Percentiles rank a stretch among this genome's conserved stretches.
phyloP scores from a whole-genome alignment of 2,329 filamentous ascomycete species.

The Aspergillus pseudonomiae region DNA sequence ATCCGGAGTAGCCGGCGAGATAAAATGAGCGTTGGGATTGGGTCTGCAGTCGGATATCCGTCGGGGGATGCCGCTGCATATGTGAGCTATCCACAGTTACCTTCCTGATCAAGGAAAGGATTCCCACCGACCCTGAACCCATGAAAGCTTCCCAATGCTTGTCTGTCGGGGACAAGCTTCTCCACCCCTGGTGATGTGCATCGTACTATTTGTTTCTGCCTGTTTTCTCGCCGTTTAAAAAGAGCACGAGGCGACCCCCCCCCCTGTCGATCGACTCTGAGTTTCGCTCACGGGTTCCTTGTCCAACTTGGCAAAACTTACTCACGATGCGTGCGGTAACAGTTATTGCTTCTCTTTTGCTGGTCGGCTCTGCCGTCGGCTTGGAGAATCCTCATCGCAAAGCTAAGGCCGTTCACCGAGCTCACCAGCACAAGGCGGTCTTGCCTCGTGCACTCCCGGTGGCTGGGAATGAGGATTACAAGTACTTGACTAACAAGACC shows the following conservation, averaged over 20 bases:
- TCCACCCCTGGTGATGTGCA: not conserved
- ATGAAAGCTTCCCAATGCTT: slow-evolving; percentile 2
- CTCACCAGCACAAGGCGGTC: not conserved
- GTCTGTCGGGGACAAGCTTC: not conserved
- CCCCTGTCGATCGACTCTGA: not conserved
- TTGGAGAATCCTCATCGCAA: slow-evolving; percentile 27
- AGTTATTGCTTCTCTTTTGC: slow-evolving; percentile 11
- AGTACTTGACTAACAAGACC: slow-evolving; percentile 12
- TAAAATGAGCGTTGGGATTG: not conserved
- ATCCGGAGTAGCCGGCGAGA: not conserved
- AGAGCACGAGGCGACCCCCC: not conserved
- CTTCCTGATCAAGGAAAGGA: not conserved
- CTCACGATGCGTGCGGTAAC: slow-evolving; percentile 9
- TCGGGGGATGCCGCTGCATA: not conserved
- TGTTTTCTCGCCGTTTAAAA: not conserved
- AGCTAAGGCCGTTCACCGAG: slow-evolving; percentile 15
- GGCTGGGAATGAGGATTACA: not conserved
- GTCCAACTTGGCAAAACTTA: not conserved
- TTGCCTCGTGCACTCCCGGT: not conserved
- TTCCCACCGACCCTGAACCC: no score
- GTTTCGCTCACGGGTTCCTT: not conserved
- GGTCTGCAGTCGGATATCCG: not conserved
- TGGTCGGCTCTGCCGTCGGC: slow-evolving; percentile 14
- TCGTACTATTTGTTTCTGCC: not conserved
- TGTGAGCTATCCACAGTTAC: not conserved